phyloP scores from a whole-genome alignment of 805 yeast species.

The Candida stauntonica region DNA sequence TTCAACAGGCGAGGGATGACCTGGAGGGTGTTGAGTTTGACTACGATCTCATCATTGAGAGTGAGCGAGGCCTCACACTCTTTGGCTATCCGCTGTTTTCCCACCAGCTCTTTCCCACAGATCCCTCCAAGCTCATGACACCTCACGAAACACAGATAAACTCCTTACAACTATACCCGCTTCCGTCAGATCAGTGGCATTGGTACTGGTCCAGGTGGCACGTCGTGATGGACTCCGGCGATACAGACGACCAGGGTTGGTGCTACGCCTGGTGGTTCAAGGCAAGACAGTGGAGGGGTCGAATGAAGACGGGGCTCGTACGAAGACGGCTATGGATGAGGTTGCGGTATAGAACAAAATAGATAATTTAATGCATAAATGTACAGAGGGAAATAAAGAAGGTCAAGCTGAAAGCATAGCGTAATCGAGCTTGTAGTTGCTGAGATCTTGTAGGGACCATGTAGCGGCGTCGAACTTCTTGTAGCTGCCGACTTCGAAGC shows the following conservation, averaged over 20 bases:
- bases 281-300: constrained; percentile 56
- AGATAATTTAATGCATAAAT: too few species aligned
- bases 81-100: constrained; percentile 51
- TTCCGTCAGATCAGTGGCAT: constrained; percentile 58
- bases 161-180: constrained; percentile 25
- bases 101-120: constrained; percentile 40
- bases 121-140: constrained; percentile 36
- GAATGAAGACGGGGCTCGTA: constrained; percentile 42
- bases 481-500: constrained; percentile 14
- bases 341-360: constrained; percentile 20
- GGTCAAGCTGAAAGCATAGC: constrained; percentile 1
- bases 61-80: constrained; percentile 49
- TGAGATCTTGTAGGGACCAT: constrained; percentile 20
- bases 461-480: constrained; percentile 23
- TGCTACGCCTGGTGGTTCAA: constrained; percentile 51
- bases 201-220: constrained; percentile 76
- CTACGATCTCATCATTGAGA: constrained; percentile 44
- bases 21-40: constrained; percentile 3
- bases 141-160: constrained; percentile 22
- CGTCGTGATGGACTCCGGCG: constrained; percentile 55
- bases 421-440: constrained; percentile 17
- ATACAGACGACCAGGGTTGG: constrained; percentile 88
- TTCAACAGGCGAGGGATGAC: constrained; percentile 1
- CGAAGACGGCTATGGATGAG: constrained; percentile 66
- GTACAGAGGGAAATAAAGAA: neutral